phyloP scores from a whole-genome alignment of 208 protist species.

The Trypanosoma platydactyli region DNA sequence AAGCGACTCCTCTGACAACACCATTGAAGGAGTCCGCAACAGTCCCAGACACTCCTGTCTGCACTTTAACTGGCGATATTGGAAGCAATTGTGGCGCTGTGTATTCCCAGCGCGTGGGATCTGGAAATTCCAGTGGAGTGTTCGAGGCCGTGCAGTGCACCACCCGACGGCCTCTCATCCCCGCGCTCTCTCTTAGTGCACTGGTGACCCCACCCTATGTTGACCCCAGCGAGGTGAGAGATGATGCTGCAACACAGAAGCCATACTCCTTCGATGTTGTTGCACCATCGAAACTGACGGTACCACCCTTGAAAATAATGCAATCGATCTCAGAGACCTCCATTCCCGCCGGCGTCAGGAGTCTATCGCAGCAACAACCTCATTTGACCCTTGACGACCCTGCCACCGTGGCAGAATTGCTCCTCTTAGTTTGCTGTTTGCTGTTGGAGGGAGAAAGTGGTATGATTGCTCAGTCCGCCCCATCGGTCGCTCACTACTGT shows the following conservation, averaged over 20 bases:
- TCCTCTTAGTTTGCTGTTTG: conserved; percentile 52
- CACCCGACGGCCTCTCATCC: conserved; percentile 31
- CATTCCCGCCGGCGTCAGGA: neutral
- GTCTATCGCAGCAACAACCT: neutral
- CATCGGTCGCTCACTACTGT: neutral
- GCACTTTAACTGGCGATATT: neutral
- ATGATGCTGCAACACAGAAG: neutral
- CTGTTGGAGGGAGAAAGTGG: conserved; percentile 58
- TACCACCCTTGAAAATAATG: conserved; percentile 11
- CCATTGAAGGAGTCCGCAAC: neutral
- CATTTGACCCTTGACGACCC: conserved; percentile 11
- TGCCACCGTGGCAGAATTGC: conserved; percentile 51
- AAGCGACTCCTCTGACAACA: neutral
- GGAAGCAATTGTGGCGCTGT: neutral
- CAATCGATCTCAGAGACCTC: neutral
- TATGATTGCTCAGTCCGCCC: conserved; percentile 25
- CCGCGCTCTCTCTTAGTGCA: conserved; percentile 45
- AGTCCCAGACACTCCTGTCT: neutral
- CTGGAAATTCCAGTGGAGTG: neutral
- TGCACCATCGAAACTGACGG: neutral
- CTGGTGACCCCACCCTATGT: conserved; percentile 64
- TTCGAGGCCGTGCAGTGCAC: neutral
- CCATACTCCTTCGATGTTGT: neutral
- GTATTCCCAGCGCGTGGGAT: neutral
- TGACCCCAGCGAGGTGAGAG: conserved; percentile 48